phyloP scores from a whole-genome alignment of 768 basidiomycete genomes.

The Lactifluus pinguis region DNA sequence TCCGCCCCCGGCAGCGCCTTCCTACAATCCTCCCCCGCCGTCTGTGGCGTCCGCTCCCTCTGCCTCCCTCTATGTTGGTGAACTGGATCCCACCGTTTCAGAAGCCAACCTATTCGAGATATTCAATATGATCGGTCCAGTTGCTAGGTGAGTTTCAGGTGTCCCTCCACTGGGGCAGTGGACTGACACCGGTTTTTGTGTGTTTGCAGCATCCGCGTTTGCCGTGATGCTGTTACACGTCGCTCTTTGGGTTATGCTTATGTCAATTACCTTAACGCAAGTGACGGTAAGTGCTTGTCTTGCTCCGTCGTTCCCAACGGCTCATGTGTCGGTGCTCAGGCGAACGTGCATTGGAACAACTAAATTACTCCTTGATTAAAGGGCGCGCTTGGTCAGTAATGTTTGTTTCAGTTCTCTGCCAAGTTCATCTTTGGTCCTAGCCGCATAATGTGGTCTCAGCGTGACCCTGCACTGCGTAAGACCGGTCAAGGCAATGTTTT shows the following conservation, averaged over 20 bases:
- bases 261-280: constrained; percentile 95
- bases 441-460: constrained; percentile 99
- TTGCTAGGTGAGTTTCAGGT: constrained; percentile 65
- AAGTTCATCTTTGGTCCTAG: constrained; percentile 30
- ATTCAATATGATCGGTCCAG: constrained; percentile 99
- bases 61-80: constrained; percentile 96
- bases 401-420: neutral
- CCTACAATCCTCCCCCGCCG: constrained; percentile 46
- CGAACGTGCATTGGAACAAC: constrained; percentile 96
- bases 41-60: constrained; percentile 62
- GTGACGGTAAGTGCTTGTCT: constrained; percentile 58
- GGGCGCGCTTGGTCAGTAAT: constrained; percentile 81
- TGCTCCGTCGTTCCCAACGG: neutral
- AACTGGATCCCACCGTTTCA: constrained; percentile 95
- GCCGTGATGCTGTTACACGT: constrained; percentile 98
- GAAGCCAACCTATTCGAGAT: constrained; percentile 99
- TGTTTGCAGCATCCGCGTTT: constrained; percentile 82
- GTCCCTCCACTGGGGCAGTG: constrained; percentile 1
- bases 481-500: constrained; percentile 99
- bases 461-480: constrained; percentile 98
- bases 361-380: constrained; percentile 99
- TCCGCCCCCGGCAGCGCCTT: constrained; percentile 44
- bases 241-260: constrained; percentile 99
- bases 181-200: constrained; percentile 1
- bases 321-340: constrained; percentile 36